Evolutionary conservation across 176 grass and related monocot genomes (phyloP).

Genomic region (Paspalum notatum): DNA sequence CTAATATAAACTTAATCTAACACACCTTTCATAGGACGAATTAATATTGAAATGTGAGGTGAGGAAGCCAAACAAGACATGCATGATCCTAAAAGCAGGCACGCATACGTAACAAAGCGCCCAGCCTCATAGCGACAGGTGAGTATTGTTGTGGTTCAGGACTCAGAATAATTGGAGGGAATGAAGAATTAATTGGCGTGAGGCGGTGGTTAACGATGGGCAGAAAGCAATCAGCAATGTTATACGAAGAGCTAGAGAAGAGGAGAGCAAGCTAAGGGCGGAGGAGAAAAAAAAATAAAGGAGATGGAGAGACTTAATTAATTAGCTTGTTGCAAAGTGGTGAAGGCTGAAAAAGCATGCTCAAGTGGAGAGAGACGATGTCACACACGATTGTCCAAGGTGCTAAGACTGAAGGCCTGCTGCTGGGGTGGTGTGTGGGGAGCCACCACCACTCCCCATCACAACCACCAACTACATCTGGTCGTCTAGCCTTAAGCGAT

Average conservation of each 20-base stretch:
- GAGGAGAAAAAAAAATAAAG: constrained; percentile 15
- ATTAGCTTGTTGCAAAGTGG: constrained; percentile 29
- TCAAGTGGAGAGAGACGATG: constrained; percentile 55
- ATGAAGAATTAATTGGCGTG: constrained; percentile 34
- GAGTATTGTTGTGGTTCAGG: constrained; percentile 32
- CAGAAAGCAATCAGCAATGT: constrained; percentile 37
- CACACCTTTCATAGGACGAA: constrained; percentile 1
- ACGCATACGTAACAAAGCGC: constrained; percentile 34
- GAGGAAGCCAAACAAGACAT: constrained; percentile 32
- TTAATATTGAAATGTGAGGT: constrained; percentile 17
- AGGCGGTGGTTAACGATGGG: constrained; percentile 55
- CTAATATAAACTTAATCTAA: neutral
- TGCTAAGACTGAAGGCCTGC: constrained; percentile 41
- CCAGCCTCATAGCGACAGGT: constrained; percentile 30
- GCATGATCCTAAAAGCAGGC: constrained; percentile 24
- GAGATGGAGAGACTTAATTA: constrained; percentile 19
- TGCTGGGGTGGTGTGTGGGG: constrained; percentile 43
- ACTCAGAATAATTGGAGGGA: constrained; percentile 35
- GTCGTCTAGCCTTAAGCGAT: constrained; percentile 30
- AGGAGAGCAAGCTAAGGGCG: neutral
- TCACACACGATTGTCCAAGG: constrained; percentile 43
- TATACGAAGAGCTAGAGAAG: neutral
- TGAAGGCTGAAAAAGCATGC: constrained; percentile 33
- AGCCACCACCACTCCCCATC: constrained; percentile 43
- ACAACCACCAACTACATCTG: constrained; percentile 42